Evolutionary conservation across 805 yeast species (phyloP).

Genomic region (Candida peoriensis): DNA sequence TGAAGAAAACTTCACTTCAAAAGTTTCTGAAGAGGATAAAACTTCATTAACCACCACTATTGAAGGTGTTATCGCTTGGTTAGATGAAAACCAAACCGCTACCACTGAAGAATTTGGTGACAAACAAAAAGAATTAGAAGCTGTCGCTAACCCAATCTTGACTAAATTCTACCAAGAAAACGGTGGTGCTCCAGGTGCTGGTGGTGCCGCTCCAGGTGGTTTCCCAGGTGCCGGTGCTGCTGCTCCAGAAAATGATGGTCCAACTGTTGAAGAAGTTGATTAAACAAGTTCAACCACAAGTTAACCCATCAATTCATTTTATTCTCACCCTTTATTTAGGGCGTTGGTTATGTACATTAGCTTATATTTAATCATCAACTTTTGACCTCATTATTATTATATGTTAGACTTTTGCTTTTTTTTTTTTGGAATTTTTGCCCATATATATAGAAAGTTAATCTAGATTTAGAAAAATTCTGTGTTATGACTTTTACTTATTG

Average conservation of each 20-base stretch:
- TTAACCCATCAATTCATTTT: too few relatives aligned
- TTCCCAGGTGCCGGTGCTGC: constrained; percentile 50
- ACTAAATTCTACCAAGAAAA: constrained; percentile 94
- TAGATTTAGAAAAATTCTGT: too few relatives aligned
- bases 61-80: constrained; percentile 84
- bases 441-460: too few relatives aligned
- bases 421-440: too few relatives aligned
- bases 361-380: too few relatives aligned
- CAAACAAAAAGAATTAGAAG: constrained; percentile 94
- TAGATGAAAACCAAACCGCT: constrained; percentile 90
- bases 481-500: too few relatives aligned
- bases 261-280: constrained; percentile 81
- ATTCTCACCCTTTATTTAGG: too few relatives aligned
- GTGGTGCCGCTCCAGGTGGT: constrained; percentile 49
- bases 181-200: constrained; percentile 74
- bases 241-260: constrained; percentile 45
- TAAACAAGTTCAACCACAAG: too few relatives aligned
- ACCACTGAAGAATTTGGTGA: constrained; percentile 87
- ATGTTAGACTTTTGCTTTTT: too few relatives aligned
- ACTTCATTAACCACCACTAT: constrained; percentile 72
- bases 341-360: too few relatives aligned
- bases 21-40: constrained; percentile 64
- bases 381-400: too few relatives aligned
- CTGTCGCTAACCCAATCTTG: constrained; percentile 93
- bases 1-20: constrained; percentile 76